A percentile compares a stretch with the other conserved stretches of the same genome.
phyloP scores from a whole-genome alignment of 2,329 filamentous ascomycete genomes.

The Raffaelea arxii region DNA sequence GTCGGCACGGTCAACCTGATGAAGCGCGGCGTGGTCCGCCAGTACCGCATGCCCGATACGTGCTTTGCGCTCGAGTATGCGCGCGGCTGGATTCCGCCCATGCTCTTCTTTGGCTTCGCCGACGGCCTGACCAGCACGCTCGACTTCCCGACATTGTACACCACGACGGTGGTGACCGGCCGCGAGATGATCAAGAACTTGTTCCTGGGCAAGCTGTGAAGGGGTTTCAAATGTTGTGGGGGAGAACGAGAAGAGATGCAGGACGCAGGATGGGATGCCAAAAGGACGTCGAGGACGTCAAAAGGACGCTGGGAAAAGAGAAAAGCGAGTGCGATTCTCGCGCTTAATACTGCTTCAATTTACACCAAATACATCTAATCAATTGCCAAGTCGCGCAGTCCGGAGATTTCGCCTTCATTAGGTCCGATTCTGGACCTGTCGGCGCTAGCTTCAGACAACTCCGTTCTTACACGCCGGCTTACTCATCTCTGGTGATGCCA shows the following conservation, averaged over 20 bases:
- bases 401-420: no score
- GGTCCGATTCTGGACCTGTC: no score
- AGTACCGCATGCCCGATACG: slow-evolving; percentile 68
- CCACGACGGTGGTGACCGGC: slow-evolving; percentile 64
- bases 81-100: slow-evolving; percentile 82
- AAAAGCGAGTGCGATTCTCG: no score
- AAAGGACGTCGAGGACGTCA: background rate
- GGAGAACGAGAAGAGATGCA: background rate
- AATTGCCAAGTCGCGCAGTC: no score
- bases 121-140: slow-evolving; percentile 73
- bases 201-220: slow-evolving; percentile 58
- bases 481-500: no score
- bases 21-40: slow-evolving; percentile 60
- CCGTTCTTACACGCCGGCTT: no score
- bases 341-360: no score
- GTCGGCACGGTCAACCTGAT: slow-evolving; percentile 64
- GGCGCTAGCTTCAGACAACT: no score
- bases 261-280: background rate
- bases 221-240: no score
- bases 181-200: slow-evolving; percentile 69
- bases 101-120: slow-evolving; percentile 84
- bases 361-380: no score
- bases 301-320: background rate
- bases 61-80: slow-evolving; percentile 82
- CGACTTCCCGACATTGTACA: slow-evolving; percentile 77